These are phyloP conservation scores for Parastagonospora avenae DNA, from an alignment of 2,329 filamentous ascomycete species.

Conservation along the genomic window DNA sequence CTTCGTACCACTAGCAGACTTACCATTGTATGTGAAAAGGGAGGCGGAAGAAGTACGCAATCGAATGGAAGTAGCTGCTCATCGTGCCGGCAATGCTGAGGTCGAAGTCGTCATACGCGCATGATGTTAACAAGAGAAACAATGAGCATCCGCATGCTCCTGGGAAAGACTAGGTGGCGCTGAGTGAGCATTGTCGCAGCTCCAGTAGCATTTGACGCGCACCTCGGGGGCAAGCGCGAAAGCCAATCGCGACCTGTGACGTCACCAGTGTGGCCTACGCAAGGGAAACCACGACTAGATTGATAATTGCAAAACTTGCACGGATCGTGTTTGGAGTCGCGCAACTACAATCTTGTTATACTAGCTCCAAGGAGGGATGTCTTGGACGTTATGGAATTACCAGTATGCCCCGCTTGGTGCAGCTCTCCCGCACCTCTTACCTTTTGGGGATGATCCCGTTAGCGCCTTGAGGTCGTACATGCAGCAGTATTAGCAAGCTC, in stretches of 20 bases:
- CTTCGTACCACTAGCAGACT: too few species aligned
- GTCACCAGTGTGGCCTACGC: not conserved
- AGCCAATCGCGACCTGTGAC: not conserved
- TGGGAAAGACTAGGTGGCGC: not conserved
- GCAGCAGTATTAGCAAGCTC: too few species aligned
- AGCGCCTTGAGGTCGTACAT: too few species aligned
- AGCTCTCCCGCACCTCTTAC: too few species aligned
- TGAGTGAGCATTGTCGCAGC: not conserved
- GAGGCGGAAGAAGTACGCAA: conserved; percentile 45
- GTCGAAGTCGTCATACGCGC: not conserved
- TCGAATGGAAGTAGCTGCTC: conserved; percentile 36
- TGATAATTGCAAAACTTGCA: too few species aligned
- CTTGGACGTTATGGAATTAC: too few species aligned
- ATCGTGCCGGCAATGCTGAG: conserved; percentile 19
- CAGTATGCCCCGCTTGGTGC: too few species aligned
- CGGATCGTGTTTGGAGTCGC: too few species aligned
- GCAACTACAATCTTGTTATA: too few species aligned
- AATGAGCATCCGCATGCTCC: not conserved
- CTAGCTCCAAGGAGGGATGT: too few species aligned
- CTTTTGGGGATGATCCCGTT: too few species aligned
- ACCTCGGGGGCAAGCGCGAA: not conserved
- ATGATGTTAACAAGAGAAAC: not conserved
- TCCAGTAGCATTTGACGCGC: not conserved
- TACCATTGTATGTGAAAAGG: conserved; percentile 31
- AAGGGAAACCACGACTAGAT: too few species aligned